These are phyloP conservation scores for Mycena latifolia DNA, from an alignment of 768 basidiomycete species.

Conservation along the genomic window DNA sequence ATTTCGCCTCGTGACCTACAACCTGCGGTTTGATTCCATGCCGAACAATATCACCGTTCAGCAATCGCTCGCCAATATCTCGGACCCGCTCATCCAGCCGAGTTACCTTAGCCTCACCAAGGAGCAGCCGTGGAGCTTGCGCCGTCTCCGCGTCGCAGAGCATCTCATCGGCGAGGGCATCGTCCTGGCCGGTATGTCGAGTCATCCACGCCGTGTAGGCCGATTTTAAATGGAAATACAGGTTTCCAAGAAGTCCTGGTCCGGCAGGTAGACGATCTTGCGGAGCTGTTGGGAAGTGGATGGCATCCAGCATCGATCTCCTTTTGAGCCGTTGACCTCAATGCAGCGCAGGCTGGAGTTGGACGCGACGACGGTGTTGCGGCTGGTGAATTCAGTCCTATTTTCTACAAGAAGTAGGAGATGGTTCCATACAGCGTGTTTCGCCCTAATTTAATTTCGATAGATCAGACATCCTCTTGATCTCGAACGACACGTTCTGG, in stretches of 20 bases:
- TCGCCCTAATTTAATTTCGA: background rate
- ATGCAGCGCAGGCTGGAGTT: conserved; percentile 61
- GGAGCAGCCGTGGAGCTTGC: conserved; percentile 67
- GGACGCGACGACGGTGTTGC: conserved; percentile 68
- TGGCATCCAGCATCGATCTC: conserved; percentile 64
- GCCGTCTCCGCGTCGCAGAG: conserved; percentile 62
- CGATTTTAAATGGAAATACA: too few relatives aligned
- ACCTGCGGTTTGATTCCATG: conserved; percentile 65
- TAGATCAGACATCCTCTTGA: conserved; percentile 50
- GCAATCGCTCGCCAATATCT: conserved; percentile 55
- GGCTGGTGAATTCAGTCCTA: conserved; percentile 71
- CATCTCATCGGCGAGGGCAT: conserved; percentile 54
- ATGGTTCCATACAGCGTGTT: too few relatives aligned
- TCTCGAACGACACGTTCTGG: conserved; percentile 65
- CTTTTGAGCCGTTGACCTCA: too few relatives aligned
- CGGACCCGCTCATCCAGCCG: conserved; percentile 54
- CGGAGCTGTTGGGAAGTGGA: conserved; percentile 61
- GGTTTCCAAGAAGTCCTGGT: conserved; percentile 67
- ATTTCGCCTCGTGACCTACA: conserved; percentile 60
- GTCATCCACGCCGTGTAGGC: too few relatives aligned
- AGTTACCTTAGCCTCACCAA: conserved; percentile 44
- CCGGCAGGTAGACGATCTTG: conserved; percentile 68
- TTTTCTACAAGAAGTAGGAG: conserved; percentile 67
- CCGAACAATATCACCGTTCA: conserved; percentile 62
- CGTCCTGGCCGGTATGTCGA: conserved; percentile 50